phyloP scores from a whole-genome alignment of 2,329 filamentous ascomycete species.

The Coleophoma cylindrospora region DNA sequence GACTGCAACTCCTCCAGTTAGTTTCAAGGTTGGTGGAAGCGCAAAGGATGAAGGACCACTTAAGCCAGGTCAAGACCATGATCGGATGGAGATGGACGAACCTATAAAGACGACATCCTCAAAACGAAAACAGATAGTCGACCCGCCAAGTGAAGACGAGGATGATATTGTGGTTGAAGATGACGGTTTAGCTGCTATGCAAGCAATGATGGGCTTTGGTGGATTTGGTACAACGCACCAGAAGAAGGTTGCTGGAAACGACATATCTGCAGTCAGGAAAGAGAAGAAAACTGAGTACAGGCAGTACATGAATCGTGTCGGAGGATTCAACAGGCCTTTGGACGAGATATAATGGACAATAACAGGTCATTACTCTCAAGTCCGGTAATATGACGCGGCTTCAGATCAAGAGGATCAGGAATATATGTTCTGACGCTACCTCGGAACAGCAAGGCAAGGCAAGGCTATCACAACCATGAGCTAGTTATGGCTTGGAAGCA shows the following conservation, averaged over 20 bases:
- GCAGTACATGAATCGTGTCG: constrained; percentile 91
- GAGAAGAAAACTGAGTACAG: constrained; percentile 93
- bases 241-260: constrained; percentile 83
- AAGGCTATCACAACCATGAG: no score
- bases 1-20: constrained; percentile 23
- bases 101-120: constrained; percentile 17
- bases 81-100: constrained; percentile 26
- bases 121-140: constrained; percentile 1
- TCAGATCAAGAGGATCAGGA: no score
- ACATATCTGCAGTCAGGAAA: constrained; percentile 76
- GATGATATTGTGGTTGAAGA: constrained; percentile 53
- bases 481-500: no score
- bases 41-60: constrained; percentile 2
- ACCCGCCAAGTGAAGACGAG: constrained; percentile 33
- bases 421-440: no score
- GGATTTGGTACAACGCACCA: constrained; percentile 83
- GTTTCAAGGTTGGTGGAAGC: constrained; percentile 21
- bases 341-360: constrained; percentile 32
- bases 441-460: no score
- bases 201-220: constrained; percentile 84
- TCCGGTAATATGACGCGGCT: no score
- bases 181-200: constrained; percentile 68
- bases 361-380: no score
- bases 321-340: constrained; percentile 76
- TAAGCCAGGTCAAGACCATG: constrained; percentile 16